These are phyloP conservation scores for Camillea tinctor DNA, from an alignment of 2,329 filamentous ascomycete genomes.

Conservation along the genomic window DNA sequence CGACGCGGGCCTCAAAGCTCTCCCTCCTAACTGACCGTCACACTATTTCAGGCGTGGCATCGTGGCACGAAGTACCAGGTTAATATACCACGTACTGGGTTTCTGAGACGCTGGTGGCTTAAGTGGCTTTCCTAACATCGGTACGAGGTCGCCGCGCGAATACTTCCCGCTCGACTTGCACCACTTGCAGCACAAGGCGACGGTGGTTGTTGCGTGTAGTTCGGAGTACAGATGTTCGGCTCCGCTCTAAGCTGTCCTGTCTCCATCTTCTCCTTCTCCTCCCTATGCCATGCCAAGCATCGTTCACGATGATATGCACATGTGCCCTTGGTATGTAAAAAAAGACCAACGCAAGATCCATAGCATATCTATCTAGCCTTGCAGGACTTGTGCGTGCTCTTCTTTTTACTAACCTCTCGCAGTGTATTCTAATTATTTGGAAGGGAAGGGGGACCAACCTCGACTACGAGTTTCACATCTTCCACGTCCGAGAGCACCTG, in stretches of 20 bases:
- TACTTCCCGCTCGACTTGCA: conserved; percentile 6
- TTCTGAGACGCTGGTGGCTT: conserved; percentile 31
- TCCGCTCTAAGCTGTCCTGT: not conserved
- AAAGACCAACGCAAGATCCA: too few species aligned
- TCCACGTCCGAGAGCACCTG: conserved; percentile 1
- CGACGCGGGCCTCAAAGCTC: conserved; percentile 3
- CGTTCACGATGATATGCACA: too few species aligned
- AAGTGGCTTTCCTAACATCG: conserved; percentile 27
- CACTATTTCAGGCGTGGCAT: conserved; percentile 28
- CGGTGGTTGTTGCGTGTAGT: conserved; percentile 6
- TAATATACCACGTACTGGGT: conserved; percentile 28
- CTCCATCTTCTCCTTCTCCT: not conserved
- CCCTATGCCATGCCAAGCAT: not conserved
- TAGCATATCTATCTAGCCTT: conserved; percentile 6
- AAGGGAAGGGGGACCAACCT: not conserved
- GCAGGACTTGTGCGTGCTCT: conserved; percentile 3
- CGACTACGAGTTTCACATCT: conserved; percentile 5
- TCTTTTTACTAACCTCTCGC: not conserved
- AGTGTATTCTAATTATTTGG: too few species aligned
- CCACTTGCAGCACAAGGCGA: not conserved
- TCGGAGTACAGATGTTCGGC: conserved; percentile 17
- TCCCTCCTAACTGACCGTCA: conserved; percentile 16
- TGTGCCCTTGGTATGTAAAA: too few species aligned
- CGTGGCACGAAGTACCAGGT: conserved; percentile 31
- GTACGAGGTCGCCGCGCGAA: conserved; percentile 19